These are phyloP conservation scores for Penicillium pancosmium DNA, from an alignment of 495 filamentous ascomycete genomes.

Conservation along the genomic window DNA sequence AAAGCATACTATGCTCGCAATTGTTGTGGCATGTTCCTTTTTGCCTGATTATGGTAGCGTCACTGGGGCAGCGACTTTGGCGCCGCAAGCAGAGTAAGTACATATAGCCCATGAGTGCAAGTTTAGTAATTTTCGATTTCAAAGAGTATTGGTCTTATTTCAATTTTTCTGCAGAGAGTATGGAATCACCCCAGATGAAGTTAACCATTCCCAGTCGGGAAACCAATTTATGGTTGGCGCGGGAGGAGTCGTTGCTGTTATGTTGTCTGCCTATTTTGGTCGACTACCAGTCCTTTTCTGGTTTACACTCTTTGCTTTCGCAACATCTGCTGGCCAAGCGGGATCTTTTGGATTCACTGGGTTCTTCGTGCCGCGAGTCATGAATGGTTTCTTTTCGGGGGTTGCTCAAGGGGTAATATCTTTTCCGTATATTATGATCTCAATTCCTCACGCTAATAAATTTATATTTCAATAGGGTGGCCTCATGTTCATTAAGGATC, in stretches of 20 bases:
- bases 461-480: not conserved
- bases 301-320: not conserved
- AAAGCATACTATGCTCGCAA: not conserved
- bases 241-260: not conserved
- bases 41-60: not conserved
- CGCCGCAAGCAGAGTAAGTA: not conserved
- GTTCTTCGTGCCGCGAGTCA: not conserved
- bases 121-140: too few relatives aligned
- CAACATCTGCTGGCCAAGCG: conserved; percentile 1
- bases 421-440: not conserved
- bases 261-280: not conserved
- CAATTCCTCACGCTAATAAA: too few relatives aligned
- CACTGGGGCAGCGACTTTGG: not conserved
- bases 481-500: not conserved
- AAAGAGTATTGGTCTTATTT: too few relatives aligned
- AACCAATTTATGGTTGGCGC: conserved; percentile 1
- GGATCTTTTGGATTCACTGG: not conserved
- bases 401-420: not conserved
- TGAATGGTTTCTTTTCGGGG: not conserved
- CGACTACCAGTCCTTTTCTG: not conserved
- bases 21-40: not conserved
- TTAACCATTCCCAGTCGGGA: not conserved
- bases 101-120: too few relatives aligned
- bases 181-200: not conserved
- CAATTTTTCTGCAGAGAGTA: not conserved